Evolutionary conservation across 2,329 filamentous ascomycete species (phyloP), one percentile per base, ranked within the genome.

Genomic region (Verticillium nubilum): DNA sequence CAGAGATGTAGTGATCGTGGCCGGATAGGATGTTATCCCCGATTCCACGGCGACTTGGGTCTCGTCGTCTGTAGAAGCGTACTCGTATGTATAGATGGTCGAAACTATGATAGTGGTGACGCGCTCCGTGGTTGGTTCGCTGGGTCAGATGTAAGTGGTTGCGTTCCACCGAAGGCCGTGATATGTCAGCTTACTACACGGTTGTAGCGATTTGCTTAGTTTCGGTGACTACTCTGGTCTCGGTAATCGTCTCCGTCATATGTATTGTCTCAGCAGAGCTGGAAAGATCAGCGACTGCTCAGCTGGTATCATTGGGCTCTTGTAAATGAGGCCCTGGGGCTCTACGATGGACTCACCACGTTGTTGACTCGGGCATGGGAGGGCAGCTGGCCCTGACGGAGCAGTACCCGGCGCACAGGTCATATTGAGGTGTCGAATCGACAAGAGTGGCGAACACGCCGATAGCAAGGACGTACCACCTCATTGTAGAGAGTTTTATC

Each of bases 1-100:
- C 60, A 62, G n/a, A 10, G 63, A 59, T 31, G 57, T 33, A 4
- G 61, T 62, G 1, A 61, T 60, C 2, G 62, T 65, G 23, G 64
- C 63, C 5, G 63, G 62, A 6, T 65, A 65, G 7, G 62, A 62
- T 5, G 59, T 53, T 3, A 61, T 28, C 27, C 56, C 54, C 4
- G 60, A 60, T 1, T 62, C 15, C 4, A 54, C 47, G 10, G 33
- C 42, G 5, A 27, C 57, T 9, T 37, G 33, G 12, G 33, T 37
- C 33, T 13, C 33, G 15, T 2, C 4, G 7, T 37, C 33, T 13
- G 47, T 52, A n/a, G 47, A 1, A 1, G 47, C 15, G 25, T 52
- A 52, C 5, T 26, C 47, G 9, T 26, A 1, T 6, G 47, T 52
- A 4, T 52, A 52, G 3, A 52, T n/a, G 47, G 47, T 52, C 47